Percentiles rank a stretch among this genome's conserved stretches.
phyloP scores from a whole-genome alignment of 2,329 filamentous ascomycete genomes.

The Ascochyta viciae-villosae region DNA sequence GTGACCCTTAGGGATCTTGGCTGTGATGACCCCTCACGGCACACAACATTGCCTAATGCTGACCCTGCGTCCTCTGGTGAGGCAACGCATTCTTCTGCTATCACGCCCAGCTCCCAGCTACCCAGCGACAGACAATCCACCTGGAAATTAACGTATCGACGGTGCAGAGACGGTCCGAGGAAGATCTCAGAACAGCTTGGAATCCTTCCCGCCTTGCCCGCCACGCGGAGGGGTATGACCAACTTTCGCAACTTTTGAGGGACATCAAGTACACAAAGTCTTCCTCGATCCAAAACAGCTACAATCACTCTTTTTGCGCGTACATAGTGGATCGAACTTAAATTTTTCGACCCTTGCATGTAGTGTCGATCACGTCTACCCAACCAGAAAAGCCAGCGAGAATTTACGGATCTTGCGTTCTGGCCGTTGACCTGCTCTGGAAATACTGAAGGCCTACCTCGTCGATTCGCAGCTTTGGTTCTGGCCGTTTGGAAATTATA shows the following conservation, averaged over 20 bases:
- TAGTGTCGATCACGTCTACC: constrained; percentile 7
- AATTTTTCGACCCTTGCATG: constrained; percentile 1
- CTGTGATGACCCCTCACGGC: constrained; percentile 15
- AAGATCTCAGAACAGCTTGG: constrained; percentile 18
- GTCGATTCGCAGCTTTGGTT: neutral
- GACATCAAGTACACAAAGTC: neutral
- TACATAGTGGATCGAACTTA: neutral
- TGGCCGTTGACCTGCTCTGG: neutral
- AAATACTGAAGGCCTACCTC: neutral
- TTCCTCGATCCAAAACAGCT: neutral
- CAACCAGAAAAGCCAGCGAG: neutral
- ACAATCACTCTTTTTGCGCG: neutral
- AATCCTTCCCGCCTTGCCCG: constrained; percentile 17
- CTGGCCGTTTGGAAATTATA: neutral
- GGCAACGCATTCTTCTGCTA: constrained; percentile 10
- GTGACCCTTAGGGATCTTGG: constrained; percentile 12
- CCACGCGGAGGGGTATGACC: constrained; percentile 20
- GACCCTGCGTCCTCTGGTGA: constrained; percentile 7
- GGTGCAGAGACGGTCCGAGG: constrained; percentile 15
- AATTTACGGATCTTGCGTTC: neutral
- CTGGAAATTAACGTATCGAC: neutral
- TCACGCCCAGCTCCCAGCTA: neutral
- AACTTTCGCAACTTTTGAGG: constrained; percentile 8
- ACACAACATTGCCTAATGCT: constrained; percentile 1
- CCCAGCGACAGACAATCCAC: neutral